These are phyloP conservation scores for Tetrapisispora iriomotensis DNA, from an alignment of 805 yeast genomes.

Conservation along the genomic window DNA sequence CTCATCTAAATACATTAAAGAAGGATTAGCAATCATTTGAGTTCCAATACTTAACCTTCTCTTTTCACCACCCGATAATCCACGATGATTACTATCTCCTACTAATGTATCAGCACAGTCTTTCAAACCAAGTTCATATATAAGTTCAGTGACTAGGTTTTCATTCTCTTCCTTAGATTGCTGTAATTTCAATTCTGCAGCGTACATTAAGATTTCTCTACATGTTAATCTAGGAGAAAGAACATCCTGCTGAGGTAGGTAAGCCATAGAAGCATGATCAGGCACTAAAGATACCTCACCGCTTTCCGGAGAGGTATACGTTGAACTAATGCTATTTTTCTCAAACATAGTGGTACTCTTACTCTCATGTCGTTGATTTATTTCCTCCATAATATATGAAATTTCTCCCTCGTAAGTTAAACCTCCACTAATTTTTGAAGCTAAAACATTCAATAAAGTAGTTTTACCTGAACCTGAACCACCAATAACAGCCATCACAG, in stretches of 20 bases:
- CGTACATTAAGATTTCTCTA: conserved; percentile 55
- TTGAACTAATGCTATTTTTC: background rate
- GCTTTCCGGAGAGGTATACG: background rate
- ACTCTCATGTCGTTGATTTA: background rate
- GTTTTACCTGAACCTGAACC: conserved; percentile 88
- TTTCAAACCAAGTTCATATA: conserved; percentile 54
- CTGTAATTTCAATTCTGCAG: conserved; percentile 60
- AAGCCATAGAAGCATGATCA: conserved; percentile 32
- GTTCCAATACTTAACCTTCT: conserved; percentile 69
- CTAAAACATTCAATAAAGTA: conserved; percentile 58
- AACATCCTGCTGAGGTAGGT: conserved; percentile 67
- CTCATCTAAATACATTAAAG: conserved; percentile 70
- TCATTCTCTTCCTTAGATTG: conserved; percentile 36
- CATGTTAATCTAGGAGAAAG: conserved; percentile 64
- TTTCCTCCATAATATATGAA: conserved; percentile 18
- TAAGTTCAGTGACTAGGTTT: conserved; percentile 46
- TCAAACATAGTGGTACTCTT: background rate
- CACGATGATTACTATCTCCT: conserved; percentile 44
- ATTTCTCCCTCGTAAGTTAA: conserved; percentile 37
- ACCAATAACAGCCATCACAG: conserved; percentile 72
- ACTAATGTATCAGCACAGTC: conserved; percentile 54
- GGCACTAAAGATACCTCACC: background rate
- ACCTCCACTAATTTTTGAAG: conserved; percentile 38
- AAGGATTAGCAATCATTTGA: conserved; percentile 67
- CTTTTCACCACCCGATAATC: conserved; percentile 79